Conservation (phyloP, 306 rosid genomes). For the Cajanus cajan region DNA sequence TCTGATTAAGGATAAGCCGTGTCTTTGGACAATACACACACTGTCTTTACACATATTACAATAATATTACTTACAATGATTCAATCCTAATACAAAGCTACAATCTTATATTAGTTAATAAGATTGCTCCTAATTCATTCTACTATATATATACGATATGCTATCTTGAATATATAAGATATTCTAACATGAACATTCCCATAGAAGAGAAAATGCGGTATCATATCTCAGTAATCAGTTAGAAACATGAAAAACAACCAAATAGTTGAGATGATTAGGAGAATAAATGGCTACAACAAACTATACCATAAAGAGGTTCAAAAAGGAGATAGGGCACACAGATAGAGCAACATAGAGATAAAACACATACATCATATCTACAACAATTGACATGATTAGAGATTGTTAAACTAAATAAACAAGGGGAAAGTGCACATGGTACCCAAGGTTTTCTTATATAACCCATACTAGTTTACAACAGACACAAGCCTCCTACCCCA, state of each 20-base stretch:
- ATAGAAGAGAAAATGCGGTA: constrained; percentile 2
- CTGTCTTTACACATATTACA: neutral
- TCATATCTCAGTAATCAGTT: constrained; percentile 19
- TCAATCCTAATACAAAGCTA: constrained; percentile 11
- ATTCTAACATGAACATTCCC: constrained; percentile 2
- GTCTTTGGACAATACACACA: neutral
- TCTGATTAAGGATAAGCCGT: neutral
- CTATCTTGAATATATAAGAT: neutral
- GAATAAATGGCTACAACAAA: neutral
- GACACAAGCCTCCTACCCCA: neutral
- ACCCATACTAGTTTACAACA: neutral
- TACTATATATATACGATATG: neutral
- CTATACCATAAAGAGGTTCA: neutral
- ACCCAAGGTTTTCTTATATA: neutral
- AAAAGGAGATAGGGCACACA: constrained; percentile 6
- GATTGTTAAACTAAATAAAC: neutral
- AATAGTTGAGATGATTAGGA: neutral
- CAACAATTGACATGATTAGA: constrained; percentile 22
- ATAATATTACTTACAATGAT: neutral
- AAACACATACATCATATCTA: constrained; percentile 12
- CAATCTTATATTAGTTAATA: neutral
- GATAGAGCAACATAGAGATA: constrained; percentile 14
- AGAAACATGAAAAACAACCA: constrained; percentile 13
- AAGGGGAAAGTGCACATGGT: neutral
- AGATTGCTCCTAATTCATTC: neutral